Percentiles rank a stretch among this genome's conserved stretches.
These are phyloP conservation scores for Fusarium xyrophilum DNA, from an alignment of 2,329 filamentous ascomycete species.

Conservation along the genomic window DNA sequence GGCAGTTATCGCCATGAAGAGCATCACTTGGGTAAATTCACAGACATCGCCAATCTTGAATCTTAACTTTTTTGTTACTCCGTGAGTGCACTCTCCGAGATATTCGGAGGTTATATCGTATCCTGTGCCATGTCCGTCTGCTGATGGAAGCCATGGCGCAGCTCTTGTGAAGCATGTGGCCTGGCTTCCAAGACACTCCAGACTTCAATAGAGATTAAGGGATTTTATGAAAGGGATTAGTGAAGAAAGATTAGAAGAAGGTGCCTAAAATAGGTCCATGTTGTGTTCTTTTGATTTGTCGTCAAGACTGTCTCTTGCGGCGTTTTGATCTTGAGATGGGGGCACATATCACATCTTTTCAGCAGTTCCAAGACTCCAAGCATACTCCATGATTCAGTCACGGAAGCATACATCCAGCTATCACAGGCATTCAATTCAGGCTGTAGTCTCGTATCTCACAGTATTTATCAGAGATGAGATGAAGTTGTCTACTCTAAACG, in stretches of 20 bases:
- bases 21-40: conserved; percentile 2
- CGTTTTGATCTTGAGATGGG: not conserved
- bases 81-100: not conserved
- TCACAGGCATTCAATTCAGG: not conserved
- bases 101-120: not conserved
- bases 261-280: not conserved
- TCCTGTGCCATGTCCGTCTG: not conserved
- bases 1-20: conserved; percentile 13
- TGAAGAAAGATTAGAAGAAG: not conserved
- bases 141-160: conserved; percentile 1
- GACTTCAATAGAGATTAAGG: not conserved
- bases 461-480: not conserved
- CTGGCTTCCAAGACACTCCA: not conserved
- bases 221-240: not conserved
- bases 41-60: not conserved
- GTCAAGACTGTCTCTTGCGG: not conserved
- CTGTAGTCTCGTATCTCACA: not conserved
- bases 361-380: not conserved
- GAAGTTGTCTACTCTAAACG: not conserved
- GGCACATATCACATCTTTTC: not conserved
- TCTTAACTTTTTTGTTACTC: not conserved
- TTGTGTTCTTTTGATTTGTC: not conserved
- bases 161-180: conserved; percentile 7
- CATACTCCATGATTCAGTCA: not conserved
- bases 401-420: not conserved